A percentile compares a stretch with the other conserved stretches of the same genome.
These are phyloP conservation scores for Cokeromyces recurvatus DNA, from an alignment of 371 early-diverging fungal genomes.

Conservation along the genomic window DNA sequence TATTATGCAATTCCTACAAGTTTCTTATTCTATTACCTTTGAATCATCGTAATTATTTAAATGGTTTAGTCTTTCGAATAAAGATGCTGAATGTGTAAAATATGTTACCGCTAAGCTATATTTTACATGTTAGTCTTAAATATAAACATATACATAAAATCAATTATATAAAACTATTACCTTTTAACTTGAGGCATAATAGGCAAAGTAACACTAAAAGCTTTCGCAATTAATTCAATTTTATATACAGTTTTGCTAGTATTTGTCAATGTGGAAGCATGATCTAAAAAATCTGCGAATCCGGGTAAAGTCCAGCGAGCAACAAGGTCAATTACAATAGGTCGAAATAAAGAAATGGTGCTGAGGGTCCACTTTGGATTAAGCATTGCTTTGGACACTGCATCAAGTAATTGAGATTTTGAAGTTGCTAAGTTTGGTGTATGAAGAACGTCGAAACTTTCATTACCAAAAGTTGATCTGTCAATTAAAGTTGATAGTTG, in stretches of 20 bases:
- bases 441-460: slow-evolving; percentile 12
- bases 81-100: slow-evolving; percentile 52
- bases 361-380: slow-evolving; percentile 26
- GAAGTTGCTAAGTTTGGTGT: slow-evolving; percentile 4
- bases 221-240: slow-evolving; percentile 52
- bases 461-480: slow-evolving; percentile 8
- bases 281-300: slow-evolving; percentile 39
- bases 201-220: slow-evolving; percentile 63
- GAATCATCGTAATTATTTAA: slow-evolving; percentile 3
- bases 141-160: too few relatives aligned
- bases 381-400: slow-evolving; percentile 32
- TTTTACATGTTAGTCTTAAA: neutral
- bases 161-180: slow-evolving; percentile 21
- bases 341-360: slow-evolving; percentile 63
- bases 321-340: slow-evolving; percentile 76
- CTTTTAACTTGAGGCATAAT: slow-evolving; percentile 74
- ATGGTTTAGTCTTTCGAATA: slow-evolving; percentile 47
- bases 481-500: slow-evolving; percentile 16
- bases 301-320: slow-evolving; percentile 71
- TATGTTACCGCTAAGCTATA: slow-evolving; percentile 58
- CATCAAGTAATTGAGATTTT: slow-evolving; percentile 26
- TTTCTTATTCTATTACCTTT: neutral
- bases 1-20: too few relatives aligned
- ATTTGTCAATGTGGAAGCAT: slow-evolving; percentile 14
- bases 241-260: slow-evolving; percentile 35